Percentiles rank a stretch among this genome's conserved stretches.
Conservation (phyloP, 768 basidiomycete species). For the Sutorius australiensis region DNA sequence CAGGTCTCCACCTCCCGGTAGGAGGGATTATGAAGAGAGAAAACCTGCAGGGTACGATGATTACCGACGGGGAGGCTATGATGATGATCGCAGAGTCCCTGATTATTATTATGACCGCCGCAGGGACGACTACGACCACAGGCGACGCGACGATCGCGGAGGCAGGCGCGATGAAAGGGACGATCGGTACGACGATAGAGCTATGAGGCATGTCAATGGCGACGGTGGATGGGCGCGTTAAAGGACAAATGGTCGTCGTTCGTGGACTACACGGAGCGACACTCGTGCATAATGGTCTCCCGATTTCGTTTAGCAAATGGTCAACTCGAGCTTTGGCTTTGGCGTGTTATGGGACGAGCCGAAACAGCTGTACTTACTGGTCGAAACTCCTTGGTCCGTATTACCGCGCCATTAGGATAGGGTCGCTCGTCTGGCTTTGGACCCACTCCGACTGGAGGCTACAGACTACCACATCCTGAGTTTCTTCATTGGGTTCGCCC, state of each 20-base stretch:
- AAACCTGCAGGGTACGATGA: constrained; percentile 93
- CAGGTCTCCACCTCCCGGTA: constrained; percentile 72
- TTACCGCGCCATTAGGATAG: constrained; percentile 31
- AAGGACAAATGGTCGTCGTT: constrained; percentile 40
- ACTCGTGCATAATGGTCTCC: constrained; percentile 36
- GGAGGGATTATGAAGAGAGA: constrained; percentile 80
- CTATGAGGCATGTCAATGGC: constrained; percentile 69
- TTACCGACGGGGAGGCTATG: constrained; percentile 72
- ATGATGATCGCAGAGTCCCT: constrained; percentile 81
- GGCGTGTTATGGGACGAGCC: constrained; percentile 36
- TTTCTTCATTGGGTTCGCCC: constrained; percentile 10
- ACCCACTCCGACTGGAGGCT: constrained; percentile 17
- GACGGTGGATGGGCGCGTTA: constrained; percentile 76
- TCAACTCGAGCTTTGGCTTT: constrained; percentile 37
- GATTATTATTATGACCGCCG: constrained; percentile 86
- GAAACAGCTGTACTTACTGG: constrained; percentile 39
- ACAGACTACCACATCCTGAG: constrained; percentile 16
- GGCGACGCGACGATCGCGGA: constrained; percentile 60
- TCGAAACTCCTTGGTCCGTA: constrained; percentile 36
- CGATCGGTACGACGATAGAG: constrained; percentile 74
- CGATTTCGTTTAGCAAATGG: constrained; percentile 51
- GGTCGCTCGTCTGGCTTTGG: constrained; percentile 28
- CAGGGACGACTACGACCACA: constrained; percentile 68
- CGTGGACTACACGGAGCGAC: constrained; percentile 31
- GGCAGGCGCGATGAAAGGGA: constrained; percentile 82